Base-by-base conservation (phyloP, 208 protist genomes). In the Wallacemonas sp. region DNA sequence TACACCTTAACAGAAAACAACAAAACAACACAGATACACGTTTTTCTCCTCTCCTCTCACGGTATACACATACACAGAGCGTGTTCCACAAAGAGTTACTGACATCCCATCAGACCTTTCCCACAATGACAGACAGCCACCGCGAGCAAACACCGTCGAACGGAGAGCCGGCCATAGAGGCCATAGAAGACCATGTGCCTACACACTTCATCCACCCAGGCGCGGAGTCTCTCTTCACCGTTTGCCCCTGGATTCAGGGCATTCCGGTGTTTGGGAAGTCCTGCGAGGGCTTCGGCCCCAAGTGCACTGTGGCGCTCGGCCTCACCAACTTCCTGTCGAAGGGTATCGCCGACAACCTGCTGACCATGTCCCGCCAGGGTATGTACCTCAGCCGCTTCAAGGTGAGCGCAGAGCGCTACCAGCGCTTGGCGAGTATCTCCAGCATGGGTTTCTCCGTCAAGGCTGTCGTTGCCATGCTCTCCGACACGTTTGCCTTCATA, bases 391-490 rank as follows among this genome's bases (percentile, higher is more conserved):
- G 42, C 25, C 64, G 57, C 18, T 74, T 71, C 38, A 64, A 66
- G 25, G 48, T 75, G 20, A 66, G 66, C 16, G 67, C 65, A 3
- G 44, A 20, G 3, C 31, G 45, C 8, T 84, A 84, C 36, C 73
- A 84, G 63, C 67, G 74, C 20, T 38, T 84, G 10, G 45, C 38
- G 18, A 66, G 62, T 11, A 31, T 80, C 33, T 1, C 38, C 14
- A 71, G 22, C 7, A 74, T 84, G 78, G 73, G 66, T 16, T 77
- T 55, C 55, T 79, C 78, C 1, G 31, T 84, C 16, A 79, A 84
- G 67, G 42, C 74, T 2, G 20, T 77, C 1, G 65, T 69, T 26
- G 78, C 73, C 7, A 41, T 70, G 7, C 23, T 84, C 18, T 65
- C 65, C 36, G 78, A 84, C 50, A 72, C 65, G 4, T 67, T 80